Evolutionary conservation across 2,329 filamentous ascomycete genomes (phyloP).

Genomic region (Aphanoascus verrucosus): DNA sequence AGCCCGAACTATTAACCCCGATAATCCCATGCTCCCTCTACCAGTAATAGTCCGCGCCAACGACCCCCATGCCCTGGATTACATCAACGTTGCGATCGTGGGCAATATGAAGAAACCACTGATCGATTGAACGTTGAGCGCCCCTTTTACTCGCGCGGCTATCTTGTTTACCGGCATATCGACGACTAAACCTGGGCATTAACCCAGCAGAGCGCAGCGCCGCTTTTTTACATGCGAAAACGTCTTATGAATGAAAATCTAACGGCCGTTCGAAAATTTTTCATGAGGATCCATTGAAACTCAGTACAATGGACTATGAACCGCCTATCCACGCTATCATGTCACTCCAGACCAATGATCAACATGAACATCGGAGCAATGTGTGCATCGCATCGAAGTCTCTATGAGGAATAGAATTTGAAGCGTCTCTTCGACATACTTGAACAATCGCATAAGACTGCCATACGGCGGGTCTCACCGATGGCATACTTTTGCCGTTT

Average conservation of each 20-base stretch:
- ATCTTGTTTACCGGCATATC: background rate
- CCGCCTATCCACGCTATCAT: no score
- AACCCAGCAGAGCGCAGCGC: background rate
- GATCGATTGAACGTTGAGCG: constrained; percentile 47
- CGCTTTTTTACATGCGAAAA: background rate
- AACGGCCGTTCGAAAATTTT: background rate
- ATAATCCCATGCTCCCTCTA: constrained; percentile 86
- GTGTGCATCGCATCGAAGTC: no score
- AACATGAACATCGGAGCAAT: no score
- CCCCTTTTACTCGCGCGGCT: background rate
- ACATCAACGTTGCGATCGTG: constrained; percentile 53
- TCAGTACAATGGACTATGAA: no score
- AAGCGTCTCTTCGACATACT: no score
- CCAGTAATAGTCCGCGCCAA: constrained; percentile 68
- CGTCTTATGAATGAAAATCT: background rate
- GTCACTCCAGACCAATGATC: no score
- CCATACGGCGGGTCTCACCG: no score
- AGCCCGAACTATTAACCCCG: constrained; percentile 73
- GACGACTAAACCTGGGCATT: background rate
- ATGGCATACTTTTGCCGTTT: no score
- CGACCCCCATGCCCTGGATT: constrained; percentile 54
- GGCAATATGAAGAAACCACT: constrained; percentile 52
- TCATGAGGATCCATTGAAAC: no score
- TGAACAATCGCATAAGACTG: no score
- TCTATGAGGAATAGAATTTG: no score